phyloP scores from a whole-genome alignment of 352 stramenopile genomes.

The Globisporangium polare region DNA sequence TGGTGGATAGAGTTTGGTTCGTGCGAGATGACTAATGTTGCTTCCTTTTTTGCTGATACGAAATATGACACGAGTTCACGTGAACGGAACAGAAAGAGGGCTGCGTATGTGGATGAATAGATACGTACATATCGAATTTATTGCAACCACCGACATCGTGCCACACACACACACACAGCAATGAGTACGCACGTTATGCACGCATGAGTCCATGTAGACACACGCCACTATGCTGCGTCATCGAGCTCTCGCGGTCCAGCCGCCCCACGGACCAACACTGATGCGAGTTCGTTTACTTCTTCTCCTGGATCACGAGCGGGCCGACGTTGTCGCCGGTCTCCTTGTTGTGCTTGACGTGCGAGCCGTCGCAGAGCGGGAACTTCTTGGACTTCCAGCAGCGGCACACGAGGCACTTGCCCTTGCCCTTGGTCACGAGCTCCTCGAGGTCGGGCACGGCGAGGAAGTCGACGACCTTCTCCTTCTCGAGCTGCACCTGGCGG shows the following conservation, averaged over 20 bases:
- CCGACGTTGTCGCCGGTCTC: constrained; percentile 82
- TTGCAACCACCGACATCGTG: no score
- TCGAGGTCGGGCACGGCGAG: constrained; percentile 67
- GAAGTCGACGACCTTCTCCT: constrained; percentile 81
- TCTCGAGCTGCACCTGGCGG: constrained; percentile 60
- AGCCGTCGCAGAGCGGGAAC: constrained; percentile 78
- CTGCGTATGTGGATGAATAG: no score
- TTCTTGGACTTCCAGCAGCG: constrained; percentile 90
- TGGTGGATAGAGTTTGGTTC: background rate
- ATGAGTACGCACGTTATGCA: no score
- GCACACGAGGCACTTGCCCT: constrained; percentile 80
- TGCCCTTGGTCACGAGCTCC: constrained; percentile 67
- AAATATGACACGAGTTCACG: no score
- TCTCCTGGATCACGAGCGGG: constrained; percentile 68
- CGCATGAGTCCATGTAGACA: no score
- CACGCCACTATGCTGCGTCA: no score
- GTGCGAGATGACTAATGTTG: background rate
- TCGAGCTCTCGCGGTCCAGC: no score
- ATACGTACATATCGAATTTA: no score
- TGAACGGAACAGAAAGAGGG: no score
- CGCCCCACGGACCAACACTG: background rate
- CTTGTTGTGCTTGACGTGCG: constrained; percentile 87
- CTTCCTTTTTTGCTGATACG: background rate
- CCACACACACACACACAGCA: no score
- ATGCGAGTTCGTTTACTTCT: constrained; percentile 20